Evolutionary conservation across 345 rosid species (phyloP), one percentile per base, ranked within the genome.

Genomic region (Streptanthus diversifolius): DNA sequence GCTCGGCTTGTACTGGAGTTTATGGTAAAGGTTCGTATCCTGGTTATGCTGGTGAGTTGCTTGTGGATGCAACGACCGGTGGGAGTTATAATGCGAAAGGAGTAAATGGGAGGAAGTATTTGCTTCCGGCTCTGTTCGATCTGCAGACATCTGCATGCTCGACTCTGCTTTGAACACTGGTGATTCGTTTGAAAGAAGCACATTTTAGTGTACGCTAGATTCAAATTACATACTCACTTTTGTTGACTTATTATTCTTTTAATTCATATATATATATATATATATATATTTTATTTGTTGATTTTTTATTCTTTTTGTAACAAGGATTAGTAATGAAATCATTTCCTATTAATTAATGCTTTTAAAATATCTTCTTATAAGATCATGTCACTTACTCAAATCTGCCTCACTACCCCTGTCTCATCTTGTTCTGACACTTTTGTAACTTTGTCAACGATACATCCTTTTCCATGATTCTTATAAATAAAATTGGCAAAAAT

Each of bases 21-120:
- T 91, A 82, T 36, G 97, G 88, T 0, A 91, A 83, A 56, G 97
- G 97, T 19, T 91, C 95, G 30, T 91, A 87, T n/a, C n/a, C n/a
- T n/a, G n/a, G n/a, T n/a, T n/a, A n/a, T n/a, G n/a, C n/a, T n/a
- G n/a, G n/a, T n/a, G 68, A 82, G 73, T 65, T 91, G 58, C 68
- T 85, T 39, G 80, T 79, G 41, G 97, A 91, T 56, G 25, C 81
- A 2, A 64, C 77, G 5, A 89, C 86, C 14, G 91, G 91, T 22
- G 95, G 80, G 12, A 91, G 92, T 81, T 89, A 75, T 75, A 91
- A 91, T 53, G 87, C 87, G 0, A 39, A 79, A 66, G 97, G 97
- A 25, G 74, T 71, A 10, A 85, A 83, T 60, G 92, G 88, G 18
- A 84, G 97, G 49, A 89, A 87, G 61, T 91, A 75, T 75, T 72